Percentiles rank a stretch among this genome's conserved stretches.
These are phyloP conservation scores for Rosa persica DNA, from an alignment of 306 rosid species.

Conservation along the genomic window DNA sequence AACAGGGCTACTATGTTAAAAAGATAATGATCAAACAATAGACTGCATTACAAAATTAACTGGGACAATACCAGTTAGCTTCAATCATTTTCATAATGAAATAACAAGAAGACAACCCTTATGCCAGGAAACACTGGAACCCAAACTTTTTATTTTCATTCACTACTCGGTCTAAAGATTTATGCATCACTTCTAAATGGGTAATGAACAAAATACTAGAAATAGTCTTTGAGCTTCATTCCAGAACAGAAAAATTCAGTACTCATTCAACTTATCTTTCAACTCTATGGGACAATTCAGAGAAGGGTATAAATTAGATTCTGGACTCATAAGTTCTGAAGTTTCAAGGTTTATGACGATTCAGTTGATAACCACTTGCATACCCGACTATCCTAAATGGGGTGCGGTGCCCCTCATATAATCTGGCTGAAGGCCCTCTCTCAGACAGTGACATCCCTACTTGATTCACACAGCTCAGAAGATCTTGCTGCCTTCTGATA, in stretches of 20 bases:
- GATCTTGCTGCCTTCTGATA: background rate
- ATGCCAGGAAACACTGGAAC: background rate
- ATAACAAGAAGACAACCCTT: background rate
- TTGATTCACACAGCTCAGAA: background rate
- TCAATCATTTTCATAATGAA: background rate
- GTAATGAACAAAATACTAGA: background rate
- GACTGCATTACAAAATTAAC: background rate
- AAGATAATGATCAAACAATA: constrained; percentile 10
- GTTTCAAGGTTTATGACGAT: background rate
- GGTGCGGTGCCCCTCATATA: background rate
- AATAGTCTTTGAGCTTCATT: background rate
- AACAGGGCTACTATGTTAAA: constrained; percentile 16
- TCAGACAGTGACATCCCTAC: background rate
- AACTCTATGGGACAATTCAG: background rate
- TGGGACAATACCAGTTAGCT: background rate
- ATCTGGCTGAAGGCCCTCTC: background rate
- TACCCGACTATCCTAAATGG: background rate
- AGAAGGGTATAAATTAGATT: background rate
- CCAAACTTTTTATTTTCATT: background rate
- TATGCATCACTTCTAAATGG: background rate
- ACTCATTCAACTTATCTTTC: background rate
- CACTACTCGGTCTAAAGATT: background rate
- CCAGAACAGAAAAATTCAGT: background rate
- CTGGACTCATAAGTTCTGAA: background rate
- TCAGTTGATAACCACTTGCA: background rate